Evolutionary conservation across 106 monocot genomes (phyloP).

Genomic region (Hemerocallis citrina): DNA sequence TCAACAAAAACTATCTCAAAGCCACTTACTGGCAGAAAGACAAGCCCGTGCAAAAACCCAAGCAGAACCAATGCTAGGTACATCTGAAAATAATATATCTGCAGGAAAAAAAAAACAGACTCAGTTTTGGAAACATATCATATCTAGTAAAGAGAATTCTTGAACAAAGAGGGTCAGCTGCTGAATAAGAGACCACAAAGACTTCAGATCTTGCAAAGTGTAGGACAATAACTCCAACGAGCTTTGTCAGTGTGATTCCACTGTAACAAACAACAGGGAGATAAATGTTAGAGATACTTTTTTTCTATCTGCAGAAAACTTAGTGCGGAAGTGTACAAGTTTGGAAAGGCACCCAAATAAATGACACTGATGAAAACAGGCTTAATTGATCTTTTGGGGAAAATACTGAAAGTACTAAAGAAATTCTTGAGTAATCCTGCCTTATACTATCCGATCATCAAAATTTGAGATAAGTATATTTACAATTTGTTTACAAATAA

Average conservation of each 20-base stretch:
- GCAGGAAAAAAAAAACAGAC: slow-evolving; percentile 9
- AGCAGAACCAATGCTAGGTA: slow-evolving; percentile 84
- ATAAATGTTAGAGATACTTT: slow-evolving; percentile 5
- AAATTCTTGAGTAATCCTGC: background rate
- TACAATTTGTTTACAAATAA: too few relatives aligned
- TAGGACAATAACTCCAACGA: slow-evolving; percentile 91
- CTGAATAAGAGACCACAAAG: slow-evolving; percentile 73
- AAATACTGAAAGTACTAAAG: background rate
- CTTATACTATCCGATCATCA: too few relatives aligned
- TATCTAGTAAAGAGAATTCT: background rate
- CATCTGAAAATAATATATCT: slow-evolving; percentile 99
- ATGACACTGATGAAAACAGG: background rate
- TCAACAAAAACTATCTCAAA: too few relatives aligned
- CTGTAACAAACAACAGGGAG: slow-evolving; percentile 27
- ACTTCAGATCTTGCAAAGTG: slow-evolving; percentile 81
- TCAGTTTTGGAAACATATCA: background rate
- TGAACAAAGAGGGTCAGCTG: background rate
- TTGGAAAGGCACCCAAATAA: background rate
- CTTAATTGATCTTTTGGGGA: background rate
- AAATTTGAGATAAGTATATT: too few relatives aligned
- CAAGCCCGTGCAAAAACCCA: slow-evolving; percentile 89
- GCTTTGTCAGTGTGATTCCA: slow-evolving; percentile 95
- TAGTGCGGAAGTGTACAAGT: too few relatives aligned
- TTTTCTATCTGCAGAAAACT: too few relatives aligned
- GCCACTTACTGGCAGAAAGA: slow-evolving; percentile 92